These are phyloP conservation scores for Smittium culicis DNA, from an alignment of 371 early-diverging fungal species.

Conservation along the genomic window DNA sequence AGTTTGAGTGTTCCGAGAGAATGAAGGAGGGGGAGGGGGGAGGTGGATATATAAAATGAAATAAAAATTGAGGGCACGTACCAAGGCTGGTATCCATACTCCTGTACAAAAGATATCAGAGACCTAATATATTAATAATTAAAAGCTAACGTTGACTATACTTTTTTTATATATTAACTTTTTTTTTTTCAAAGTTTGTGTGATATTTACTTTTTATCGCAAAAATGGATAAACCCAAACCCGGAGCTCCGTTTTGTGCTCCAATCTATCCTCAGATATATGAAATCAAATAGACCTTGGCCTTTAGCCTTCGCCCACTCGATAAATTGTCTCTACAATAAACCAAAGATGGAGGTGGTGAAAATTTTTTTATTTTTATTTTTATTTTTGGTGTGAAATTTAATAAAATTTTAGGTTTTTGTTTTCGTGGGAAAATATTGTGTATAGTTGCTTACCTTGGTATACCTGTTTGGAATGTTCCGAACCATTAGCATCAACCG, in stretches of 20 bases:
- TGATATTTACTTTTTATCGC: background rate
- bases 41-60: no score
- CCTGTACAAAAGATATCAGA: background rate
- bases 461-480: slow-evolving; percentile 9
- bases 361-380: no score
- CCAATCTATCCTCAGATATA: slow-evolving; percentile 10
- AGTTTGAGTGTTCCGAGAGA: no score
- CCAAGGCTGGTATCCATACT: background rate
- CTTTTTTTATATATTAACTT: no score
- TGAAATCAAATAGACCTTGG: slow-evolving; percentile 8
- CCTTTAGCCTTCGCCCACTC: slow-evolving; percentile 8
- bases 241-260: slow-evolving; percentile 4
- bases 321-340: slow-evolving; percentile 6
- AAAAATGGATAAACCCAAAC: slow-evolving; percentile 11
- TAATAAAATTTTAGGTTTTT: no score
- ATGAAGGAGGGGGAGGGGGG: no score
- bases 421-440: background rate
- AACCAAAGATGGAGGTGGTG: no score
- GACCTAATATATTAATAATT: no score
- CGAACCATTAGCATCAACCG: slow-evolving; percentile 8
- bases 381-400: no score
- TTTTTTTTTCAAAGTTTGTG: no score
- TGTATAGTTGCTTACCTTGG: slow-evolving; percentile 6
- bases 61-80: background rate
- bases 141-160: no score